Evolutionary conservation across 2,329 filamentous ascomycete genomes (phyloP).

Genomic region (Lojkania enalia): DNA sequence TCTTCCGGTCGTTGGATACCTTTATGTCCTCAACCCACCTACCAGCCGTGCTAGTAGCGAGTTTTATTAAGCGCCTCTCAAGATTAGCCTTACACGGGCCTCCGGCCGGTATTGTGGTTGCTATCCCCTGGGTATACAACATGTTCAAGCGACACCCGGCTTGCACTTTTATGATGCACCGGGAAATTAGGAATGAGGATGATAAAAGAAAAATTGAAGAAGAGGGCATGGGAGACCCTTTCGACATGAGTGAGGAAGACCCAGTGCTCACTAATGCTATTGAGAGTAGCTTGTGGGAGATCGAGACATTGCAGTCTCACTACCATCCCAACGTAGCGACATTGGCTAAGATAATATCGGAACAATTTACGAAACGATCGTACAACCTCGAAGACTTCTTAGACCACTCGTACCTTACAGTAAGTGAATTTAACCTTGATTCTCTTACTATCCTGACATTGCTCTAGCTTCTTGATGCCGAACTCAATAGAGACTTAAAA

Average conservation of each 20-base stretch:
- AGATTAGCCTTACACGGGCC: slow-evolving; percentile 84
- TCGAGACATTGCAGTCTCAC: slow-evolving; percentile 86
- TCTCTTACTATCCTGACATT: slow-evolving; percentile 9
- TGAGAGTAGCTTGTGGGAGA: slow-evolving; percentile 92
- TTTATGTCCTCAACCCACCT: slow-evolving; percentile 92
- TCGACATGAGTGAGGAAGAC: slow-evolving; percentile 73
- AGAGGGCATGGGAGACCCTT: slow-evolving; percentile 72
- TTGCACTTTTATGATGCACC: slow-evolving; percentile 95
- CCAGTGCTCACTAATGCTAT: slow-evolving; percentile 86
- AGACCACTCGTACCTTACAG: slow-evolving; percentile 86
- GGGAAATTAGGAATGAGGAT: slow-evolving; percentile 64
- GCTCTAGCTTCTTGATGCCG: slow-evolving; percentile 77
- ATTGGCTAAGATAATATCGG: slow-evolving; percentile 87
- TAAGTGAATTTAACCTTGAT: slow-evolving; percentile 51
- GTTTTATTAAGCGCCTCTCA: slow-evolving; percentile 92
- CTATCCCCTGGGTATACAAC: slow-evolving; percentile 95
- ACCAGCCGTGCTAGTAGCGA: slow-evolving; percentile 85
- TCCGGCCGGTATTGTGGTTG: slow-evolving; percentile 82
- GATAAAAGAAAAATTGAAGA: slow-evolving; percentile 63
- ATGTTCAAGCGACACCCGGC: slow-evolving; percentile 85
- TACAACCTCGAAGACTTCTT: slow-evolving; percentile 98
- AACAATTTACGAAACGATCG: slow-evolving; percentile 94
- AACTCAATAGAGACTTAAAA: slow-evolving; percentile 80
- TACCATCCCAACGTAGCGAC: slow-evolving; percentile 97
- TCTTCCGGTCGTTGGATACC: slow-evolving; percentile 88